Percentiles rank a stretch among this genome's conserved stretches.
Conservation (phyloP, 2,329 filamentous ascomycete species). For the Lasiodiplodia sp. region DNA sequence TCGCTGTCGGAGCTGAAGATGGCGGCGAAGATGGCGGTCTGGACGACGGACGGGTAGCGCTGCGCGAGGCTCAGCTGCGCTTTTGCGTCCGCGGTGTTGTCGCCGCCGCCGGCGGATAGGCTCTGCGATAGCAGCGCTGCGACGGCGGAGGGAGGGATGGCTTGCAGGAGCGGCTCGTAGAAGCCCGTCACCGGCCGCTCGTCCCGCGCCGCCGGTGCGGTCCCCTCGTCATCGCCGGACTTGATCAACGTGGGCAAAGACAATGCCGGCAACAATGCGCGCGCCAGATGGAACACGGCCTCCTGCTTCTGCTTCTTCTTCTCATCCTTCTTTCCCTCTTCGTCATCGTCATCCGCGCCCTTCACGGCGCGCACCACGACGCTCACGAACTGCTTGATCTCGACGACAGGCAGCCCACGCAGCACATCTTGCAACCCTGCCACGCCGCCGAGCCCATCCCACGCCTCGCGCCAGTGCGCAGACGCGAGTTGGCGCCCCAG, state of each 20-base stretch:
- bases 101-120: too few species aligned
- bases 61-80: too few species aligned
- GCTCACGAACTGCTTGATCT: not conserved
- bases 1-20: too few species aligned
- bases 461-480: slow-evolving; percentile 37
- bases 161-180: not conserved
- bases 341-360: not conserved
- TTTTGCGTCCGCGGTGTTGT: too few species aligned
- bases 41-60: too few species aligned
- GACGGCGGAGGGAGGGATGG: not conserved
- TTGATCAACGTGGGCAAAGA: not conserved
- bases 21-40: too few species aligned
- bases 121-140: not conserved
- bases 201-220: not conserved
- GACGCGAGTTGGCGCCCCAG: slow-evolving; percentile 34
- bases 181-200: not conserved
- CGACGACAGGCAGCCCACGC: not conserved
- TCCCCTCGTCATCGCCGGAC: too few species aligned
- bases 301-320: not conserved
- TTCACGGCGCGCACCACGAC: not conserved
- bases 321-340: not conserved
- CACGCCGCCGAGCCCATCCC: slow-evolving; percentile 39
- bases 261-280: not conserved
- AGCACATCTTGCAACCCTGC: slow-evolving; percentile 37
- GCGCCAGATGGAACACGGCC: not conserved